phyloP scores from a whole-genome alignment of 2,329 filamentous ascomycete species.

The Fusarium mexicanum region DNA sequence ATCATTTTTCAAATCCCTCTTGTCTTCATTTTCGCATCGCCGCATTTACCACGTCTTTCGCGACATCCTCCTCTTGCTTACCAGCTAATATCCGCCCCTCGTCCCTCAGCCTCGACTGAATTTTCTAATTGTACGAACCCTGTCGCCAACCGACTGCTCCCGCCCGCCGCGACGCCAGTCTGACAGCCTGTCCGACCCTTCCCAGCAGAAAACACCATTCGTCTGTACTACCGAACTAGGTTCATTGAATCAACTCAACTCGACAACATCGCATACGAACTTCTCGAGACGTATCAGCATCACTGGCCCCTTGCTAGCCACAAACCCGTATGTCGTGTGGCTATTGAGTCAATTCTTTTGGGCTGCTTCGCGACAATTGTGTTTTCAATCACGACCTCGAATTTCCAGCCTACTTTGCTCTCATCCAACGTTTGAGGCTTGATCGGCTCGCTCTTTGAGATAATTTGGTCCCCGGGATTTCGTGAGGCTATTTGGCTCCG shows the following conservation, averaged over 20 bases:
- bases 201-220: slow-evolving; percentile 25
- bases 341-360: slow-evolving; percentile 25
- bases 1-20: slow-evolving; percentile 29
- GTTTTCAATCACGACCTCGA: slow-evolving; percentile 4
- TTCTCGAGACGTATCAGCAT: background rate
- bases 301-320: background rate
- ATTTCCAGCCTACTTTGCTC: background rate
- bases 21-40: slow-evolving; percentile 12
- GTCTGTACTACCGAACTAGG: slow-evolving; percentile 24
- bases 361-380: slow-evolving; percentile 21
- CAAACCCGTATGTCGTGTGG: slow-evolving; percentile 28
- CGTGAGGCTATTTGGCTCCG: slow-evolving; percentile 20
- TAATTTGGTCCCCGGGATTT: slow-evolving; percentile 28
- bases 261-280: slow-evolving; percentile 15
- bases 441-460: background rate
- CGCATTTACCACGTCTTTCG: slow-evolving; percentile 16
- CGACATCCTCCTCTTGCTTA: slow-evolving; percentile 2
- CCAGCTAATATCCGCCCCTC: slow-evolving; percentile 25
- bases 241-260: slow-evolving; percentile 21
- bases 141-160: slow-evolving; percentile 32
- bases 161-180: slow-evolving; percentile 31
- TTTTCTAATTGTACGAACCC: slow-evolving; percentile 32
- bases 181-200: slow-evolving; percentile 34
- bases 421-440: background rate
- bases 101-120: slow-evolving; percentile 31